Conservation (phyloP, 371 early-diverging fungal species). For the Mortierella sp. region DNA sequence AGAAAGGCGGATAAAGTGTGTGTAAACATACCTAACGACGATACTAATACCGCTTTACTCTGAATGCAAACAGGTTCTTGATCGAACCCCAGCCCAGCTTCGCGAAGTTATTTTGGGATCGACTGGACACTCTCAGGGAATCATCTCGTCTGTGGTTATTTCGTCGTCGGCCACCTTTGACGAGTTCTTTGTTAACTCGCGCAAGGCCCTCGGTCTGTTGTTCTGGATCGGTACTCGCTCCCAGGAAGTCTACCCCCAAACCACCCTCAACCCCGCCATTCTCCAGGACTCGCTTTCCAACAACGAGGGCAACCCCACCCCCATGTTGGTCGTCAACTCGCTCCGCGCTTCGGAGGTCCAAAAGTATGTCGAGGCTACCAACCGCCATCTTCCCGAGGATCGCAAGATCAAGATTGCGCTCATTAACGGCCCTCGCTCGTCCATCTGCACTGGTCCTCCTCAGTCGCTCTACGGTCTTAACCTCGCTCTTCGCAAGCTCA, state of each 20-base stretch:
- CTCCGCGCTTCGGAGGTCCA: slow-evolving; percentile 82
- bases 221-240: slow-evolving; percentile 94
- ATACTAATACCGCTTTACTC: neutral
- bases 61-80: slow-evolving; percentile 57
- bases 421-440: slow-evolving; percentile 89
- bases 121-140: slow-evolving; percentile 96
- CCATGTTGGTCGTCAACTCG: slow-evolving; percentile 91
- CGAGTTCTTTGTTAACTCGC: slow-evolving; percentile 84
- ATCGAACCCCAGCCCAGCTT: slow-evolving; percentile 64
- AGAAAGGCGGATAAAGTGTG: neutral
- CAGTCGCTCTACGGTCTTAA: slow-evolving; percentile 93
- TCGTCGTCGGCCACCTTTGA: slow-evolving; percentile 86
- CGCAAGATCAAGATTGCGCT: slow-evolving; percentile 87
- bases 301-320: slow-evolving; percentile 95
- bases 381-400: slow-evolving; percentile 85
- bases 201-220: slow-evolving; percentile 89
- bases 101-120: slow-evolving; percentile 76
- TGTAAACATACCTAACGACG: too few species aligned
- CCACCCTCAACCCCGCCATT: slow-evolving; percentile 90
- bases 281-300: slow-evolving; percentile 90
- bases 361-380: slow-evolving; percentile 87
- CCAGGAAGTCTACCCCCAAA: slow-evolving; percentile 89
- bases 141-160: slow-evolving; percentile 92
- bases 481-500: slow-evolving; percentile 88
- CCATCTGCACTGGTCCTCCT: slow-evolving; percentile 89